Evolutionary conservation across 2,329 filamentous ascomycete genomes (phyloP).

Genomic region (Trichophyton verrucosum): DNA sequence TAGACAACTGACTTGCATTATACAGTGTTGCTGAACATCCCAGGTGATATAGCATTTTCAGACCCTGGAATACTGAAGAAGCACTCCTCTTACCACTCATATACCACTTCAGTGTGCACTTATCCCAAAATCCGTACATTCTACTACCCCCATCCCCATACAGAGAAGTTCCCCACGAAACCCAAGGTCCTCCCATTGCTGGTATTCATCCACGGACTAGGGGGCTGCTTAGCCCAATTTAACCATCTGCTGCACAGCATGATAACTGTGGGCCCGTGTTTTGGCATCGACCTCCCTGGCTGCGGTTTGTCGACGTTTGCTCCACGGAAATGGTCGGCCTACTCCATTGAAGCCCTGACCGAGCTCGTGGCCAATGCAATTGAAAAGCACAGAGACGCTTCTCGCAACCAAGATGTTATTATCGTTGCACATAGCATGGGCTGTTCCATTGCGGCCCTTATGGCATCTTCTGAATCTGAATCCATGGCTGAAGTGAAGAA

Average conservation of each 20-base stretch:
- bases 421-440: conserved; percentile 87
- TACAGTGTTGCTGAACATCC: not conserved
- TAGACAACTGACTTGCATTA: no score
- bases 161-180: conserved; percentile 62
- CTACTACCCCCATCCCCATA: conserved; percentile 67
- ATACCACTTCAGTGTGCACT: conserved; percentile 55
- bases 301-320: conserved; percentile 70
- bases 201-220: conserved; percentile 85
- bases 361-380: conserved; percentile 66
- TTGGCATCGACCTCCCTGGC: conserved; percentile 81
- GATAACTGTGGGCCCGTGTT: conserved; percentile 67
- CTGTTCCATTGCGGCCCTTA: conserved; percentile 59
- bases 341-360: conserved; percentile 60
- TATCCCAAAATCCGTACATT: conserved; percentile 75
- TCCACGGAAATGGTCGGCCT: conserved; percentile 61
- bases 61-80: conserved; percentile 74
- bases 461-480: conserved; percentile 51
- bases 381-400: conserved; percentile 55
- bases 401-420: conserved; percentile 57
- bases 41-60: conserved; percentile 21
- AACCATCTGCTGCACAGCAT: conserved; percentile 68
- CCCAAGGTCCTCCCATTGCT: conserved; percentile 68
- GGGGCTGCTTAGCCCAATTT: conserved; percentile 86
- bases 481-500: conserved; percentile 44
- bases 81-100: conserved; percentile 58